Base-by-base conservation (phyloP, 2,329 filamentous ascomycete species). In the Teratosphaeria destructans region DNA sequence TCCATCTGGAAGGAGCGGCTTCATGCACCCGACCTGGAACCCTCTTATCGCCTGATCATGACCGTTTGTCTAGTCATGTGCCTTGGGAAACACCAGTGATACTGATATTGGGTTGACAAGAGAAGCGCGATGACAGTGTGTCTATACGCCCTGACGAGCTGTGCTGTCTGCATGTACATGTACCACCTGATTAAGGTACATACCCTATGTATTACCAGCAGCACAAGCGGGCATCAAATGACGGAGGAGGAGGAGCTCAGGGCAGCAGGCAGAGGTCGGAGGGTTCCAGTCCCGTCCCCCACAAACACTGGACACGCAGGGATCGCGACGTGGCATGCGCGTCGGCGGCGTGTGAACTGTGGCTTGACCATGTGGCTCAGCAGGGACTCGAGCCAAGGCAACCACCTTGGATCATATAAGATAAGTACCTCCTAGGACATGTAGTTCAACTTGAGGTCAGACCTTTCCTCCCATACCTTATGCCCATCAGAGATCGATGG, bases 1-100 rank as follows among this genome's bases (percentile, higher is more conserved):
- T 65, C 63, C 63, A 65, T 65, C n/a, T 27, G 57, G 52, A 55
- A 59, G 57, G 56, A 54, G 47, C 56, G 55, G 43, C 27, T 27
- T 27, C 34, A 12, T 34, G 53, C 53, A 37, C 53, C 53, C 23
- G 10, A 37, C 23, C 23, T 23, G 23, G 23, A 23, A 23, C 14
- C 26, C 19, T 55, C 26, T 32, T 19, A 55, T 55, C 29, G 27
- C 53, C 27, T 55, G 29, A 55, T 37, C 53, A 55, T 49, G 43
- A n/a, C 43, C 43, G 43, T 23, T 10, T 10, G 23, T 19, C 5
- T 23, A n/a, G n/a, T 49, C 16, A 49, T 49, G 19, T 49, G 43
- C 43, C 16, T n/a, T 8, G 7, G 43, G n/a, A 23, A 32, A 49
- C 11, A 49, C 43, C 43, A 23, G 19, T 4, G 7, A n/a, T n/a